These are phyloP conservation scores for Novymonas esmeraldas DNA, from an alignment of 208 protist species.

Conservation along the genomic window DNA sequence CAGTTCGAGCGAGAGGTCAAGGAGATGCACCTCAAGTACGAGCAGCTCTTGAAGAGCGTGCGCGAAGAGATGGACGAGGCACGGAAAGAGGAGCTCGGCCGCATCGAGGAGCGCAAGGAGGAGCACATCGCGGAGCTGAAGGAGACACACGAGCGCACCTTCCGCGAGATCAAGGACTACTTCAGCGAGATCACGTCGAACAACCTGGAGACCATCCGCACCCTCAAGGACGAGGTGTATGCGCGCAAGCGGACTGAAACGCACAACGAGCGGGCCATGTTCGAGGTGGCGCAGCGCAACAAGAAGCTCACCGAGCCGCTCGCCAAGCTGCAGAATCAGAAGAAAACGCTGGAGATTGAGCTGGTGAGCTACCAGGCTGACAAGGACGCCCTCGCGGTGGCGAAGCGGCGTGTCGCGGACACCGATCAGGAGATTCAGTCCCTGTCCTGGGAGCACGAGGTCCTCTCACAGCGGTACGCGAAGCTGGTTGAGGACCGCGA, in stretches of 20 bases:
- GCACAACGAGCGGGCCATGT: slow-evolving; percentile 97
- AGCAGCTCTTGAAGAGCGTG: slow-evolving; percentile 90
- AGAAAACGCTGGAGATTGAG: slow-evolving; percentile 92
- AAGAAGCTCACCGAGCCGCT: slow-evolving; percentile 96
- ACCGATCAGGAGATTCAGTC: slow-evolving; percentile 91
- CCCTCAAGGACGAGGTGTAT: slow-evolving; percentile 96
- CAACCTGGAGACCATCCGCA: slow-evolving; percentile 98
- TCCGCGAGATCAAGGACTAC: slow-evolving; percentile 98
- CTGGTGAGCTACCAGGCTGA: slow-evolving; percentile 92
- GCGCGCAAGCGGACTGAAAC: slow-evolving; percentile 95
- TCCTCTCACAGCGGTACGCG: slow-evolving; percentile 92
- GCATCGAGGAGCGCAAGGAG: slow-evolving; percentile 97
- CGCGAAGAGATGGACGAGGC: slow-evolving; percentile 93
- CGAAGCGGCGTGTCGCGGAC: slow-evolving; percentile 77
- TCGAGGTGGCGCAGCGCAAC: slow-evolving; percentile 97
- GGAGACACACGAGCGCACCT: slow-evolving; percentile 95
- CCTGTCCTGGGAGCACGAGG: slow-evolving; percentile 96
- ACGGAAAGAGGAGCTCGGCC: slow-evolving; percentile 91
- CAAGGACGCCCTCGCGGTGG: slow-evolving; percentile 80
- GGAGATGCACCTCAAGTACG: slow-evolving; percentile 95
- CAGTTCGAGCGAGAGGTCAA: slow-evolving; percentile 92
- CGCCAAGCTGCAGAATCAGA: slow-evolving; percentile 87
- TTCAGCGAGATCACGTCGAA: slow-evolving; percentile 99
- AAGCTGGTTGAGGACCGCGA: slow-evolving; percentile 95
- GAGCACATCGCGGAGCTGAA: slow-evolving; percentile 95